A percentile compares a stretch with the other conserved stretches of the same genome.
Conservation (phyloP, 2,329 filamentous ascomycete species). For the Chrysosporium keratinophilum region DNA sequence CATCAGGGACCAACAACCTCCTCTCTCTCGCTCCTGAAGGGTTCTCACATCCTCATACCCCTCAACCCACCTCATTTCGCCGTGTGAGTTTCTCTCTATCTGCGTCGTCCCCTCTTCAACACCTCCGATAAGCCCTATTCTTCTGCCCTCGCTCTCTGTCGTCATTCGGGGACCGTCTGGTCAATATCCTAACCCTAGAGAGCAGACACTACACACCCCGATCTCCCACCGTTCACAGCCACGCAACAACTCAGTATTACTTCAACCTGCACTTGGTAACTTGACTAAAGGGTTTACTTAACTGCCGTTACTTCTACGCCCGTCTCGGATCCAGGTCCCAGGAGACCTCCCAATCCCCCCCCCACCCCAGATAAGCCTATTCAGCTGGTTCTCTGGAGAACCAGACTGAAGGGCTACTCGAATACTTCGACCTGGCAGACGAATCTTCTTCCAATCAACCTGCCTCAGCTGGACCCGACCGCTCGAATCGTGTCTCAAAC, state of each 20-base stretch:
- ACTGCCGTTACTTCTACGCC: neutral
- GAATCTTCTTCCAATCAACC: conserved; percentile 46
- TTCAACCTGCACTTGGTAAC: neutral
- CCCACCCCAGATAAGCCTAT: conserved; percentile 24
- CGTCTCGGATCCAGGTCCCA: neutral
- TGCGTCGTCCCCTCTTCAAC: neutral
- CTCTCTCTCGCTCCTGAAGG: neutral
- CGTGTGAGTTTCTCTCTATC: neutral
- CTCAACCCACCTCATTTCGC: neutral
- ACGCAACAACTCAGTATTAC: neutral
- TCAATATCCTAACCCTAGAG: neutral
- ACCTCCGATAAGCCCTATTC: neutral
- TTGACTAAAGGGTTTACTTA: neutral
- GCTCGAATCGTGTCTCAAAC: conserved; percentile 50
- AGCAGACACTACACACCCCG: neutral
- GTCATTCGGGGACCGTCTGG: neutral
- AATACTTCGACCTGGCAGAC: conserved; percentile 63
- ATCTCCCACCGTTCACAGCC: neutral
- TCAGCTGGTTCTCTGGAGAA: conserved; percentile 38
- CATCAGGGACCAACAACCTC: neutral
- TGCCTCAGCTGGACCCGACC: conserved; percentile 58
- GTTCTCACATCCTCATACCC: neutral
- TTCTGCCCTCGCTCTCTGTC: conserved; percentile 3
- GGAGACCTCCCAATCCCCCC: neutral
- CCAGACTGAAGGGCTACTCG: conserved; percentile 35